phyloP scores from a whole-genome alignment of 23 red algal genomes.

The Agarophyton chilense region DNA sequence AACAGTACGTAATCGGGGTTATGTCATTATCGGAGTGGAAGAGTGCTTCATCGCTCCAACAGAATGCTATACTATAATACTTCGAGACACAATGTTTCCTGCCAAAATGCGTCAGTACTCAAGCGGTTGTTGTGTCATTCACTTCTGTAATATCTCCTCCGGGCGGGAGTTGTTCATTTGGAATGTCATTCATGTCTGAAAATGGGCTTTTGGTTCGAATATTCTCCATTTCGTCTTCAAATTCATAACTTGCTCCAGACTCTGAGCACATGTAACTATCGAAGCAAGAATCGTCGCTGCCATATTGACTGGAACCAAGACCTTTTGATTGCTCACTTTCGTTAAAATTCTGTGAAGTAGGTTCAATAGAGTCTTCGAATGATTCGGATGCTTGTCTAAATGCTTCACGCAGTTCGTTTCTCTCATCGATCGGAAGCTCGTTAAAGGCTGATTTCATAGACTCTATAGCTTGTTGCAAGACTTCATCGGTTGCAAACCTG shows the following conservation, averaged over 20 bases:
- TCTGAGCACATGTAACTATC: neutral
- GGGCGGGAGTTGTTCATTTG: neutral
- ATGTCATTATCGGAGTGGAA: neutral
- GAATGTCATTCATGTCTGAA: neutral
- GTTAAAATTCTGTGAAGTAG: neutral
- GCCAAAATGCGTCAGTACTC: no score
- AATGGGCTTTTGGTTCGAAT: neutral
- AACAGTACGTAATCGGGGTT: no score
- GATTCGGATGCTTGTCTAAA: neutral
- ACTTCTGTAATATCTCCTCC: neutral
- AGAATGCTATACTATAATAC: no score
- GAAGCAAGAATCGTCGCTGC: neutral
- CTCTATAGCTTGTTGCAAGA: neutral
- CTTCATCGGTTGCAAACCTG: neutral
- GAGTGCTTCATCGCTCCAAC: neutral
- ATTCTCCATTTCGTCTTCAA: neutral
- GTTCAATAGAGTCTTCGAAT: neutral
- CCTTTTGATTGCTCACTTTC: neutral
- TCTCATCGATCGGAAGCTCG: neutral
- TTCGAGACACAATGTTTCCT: no score
- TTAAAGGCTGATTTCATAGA: neutral
- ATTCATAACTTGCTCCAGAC: neutral
- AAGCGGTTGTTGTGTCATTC: neutral
- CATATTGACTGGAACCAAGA: neutral
- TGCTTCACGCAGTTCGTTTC: neutral